Conservation (phyloP, 768 basidiomycete genomes). For the Trametopsis cervina region DNA sequence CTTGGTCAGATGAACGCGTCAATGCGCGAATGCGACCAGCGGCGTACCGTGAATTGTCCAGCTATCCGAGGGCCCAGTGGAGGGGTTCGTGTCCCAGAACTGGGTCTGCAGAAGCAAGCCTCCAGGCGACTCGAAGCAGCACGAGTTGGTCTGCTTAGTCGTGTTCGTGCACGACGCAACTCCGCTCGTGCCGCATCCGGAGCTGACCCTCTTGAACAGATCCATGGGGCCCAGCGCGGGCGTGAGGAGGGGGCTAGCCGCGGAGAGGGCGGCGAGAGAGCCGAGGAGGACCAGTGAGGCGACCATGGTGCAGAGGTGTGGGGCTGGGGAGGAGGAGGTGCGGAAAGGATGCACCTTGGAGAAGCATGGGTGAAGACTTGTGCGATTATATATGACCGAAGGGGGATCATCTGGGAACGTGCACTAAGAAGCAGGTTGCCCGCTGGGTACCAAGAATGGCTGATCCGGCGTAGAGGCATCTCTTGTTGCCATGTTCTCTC, state of each 20-base stretch:
- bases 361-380: no score
- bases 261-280: conserved; percentile 16
- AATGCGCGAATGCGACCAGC: conserved; percentile 8
- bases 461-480: no score
- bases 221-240: conserved; percentile 16
- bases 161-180: conserved; percentile 49
- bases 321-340: not conserved
- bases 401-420: no score
- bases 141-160: conserved; percentile 34
- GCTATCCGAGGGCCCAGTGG: conserved; percentile 54
- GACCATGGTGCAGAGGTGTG: conserved; percentile 16
- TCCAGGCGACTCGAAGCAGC: conserved; percentile 63
- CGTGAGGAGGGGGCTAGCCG: conserved; percentile 14
- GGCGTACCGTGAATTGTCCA: conserved; percentile 73
- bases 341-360: not conserved
- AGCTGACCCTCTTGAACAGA: conserved; percentile 31
- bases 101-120: conserved; percentile 55
- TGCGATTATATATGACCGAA: no score
- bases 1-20: not conserved
- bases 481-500: no score
- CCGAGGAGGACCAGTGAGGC: conserved; percentile 18
- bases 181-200: conserved; percentile 48
- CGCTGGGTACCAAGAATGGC: no score
- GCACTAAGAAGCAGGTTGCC: no score
- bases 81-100: conserved; percentile 69